These are phyloP conservation scores for Fomitopsis palustris DNA, from an alignment of 1,284 basidiomycete genomes.

Conservation along the genomic window DNA sequence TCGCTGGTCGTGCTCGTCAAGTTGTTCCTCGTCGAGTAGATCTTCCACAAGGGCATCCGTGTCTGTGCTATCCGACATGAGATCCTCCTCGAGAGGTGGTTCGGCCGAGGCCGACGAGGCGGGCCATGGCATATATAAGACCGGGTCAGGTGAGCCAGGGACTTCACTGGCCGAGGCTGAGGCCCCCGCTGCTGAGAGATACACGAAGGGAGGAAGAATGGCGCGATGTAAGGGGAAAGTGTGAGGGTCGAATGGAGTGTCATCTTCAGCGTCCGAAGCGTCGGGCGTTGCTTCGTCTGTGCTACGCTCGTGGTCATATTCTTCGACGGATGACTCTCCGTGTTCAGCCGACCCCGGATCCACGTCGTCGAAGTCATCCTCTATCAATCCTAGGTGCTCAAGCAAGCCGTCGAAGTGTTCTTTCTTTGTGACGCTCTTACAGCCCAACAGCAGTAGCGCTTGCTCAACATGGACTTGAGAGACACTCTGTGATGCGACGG, in stretches of 20 bases:
- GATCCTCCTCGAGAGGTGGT: slow-evolving; percentile 19
- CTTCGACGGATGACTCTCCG: background rate
- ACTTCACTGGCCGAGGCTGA: slow-evolving; percentile 7
- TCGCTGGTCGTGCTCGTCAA: slow-evolving; percentile 39
- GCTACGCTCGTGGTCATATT: background rate
- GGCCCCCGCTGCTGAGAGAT: background rate
- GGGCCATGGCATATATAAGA: slow-evolving; percentile 20
- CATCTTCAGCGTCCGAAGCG: background rate
- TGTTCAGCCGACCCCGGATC: background rate
- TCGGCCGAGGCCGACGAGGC: slow-evolving; percentile 7
- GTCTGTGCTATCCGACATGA: slow-evolving; percentile 40
- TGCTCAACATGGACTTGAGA: slow-evolving; percentile 35
- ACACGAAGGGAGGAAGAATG: slow-evolving; percentile 19
- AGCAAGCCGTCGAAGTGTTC: slow-evolving; percentile 34
- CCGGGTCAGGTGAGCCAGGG: slow-evolving; percentile 1
- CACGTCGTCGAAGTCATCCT: slow-evolving; percentile 13
- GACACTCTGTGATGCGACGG: slow-evolving; percentile 15
- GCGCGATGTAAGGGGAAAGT: slow-evolving; percentile 17
- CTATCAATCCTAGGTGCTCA: slow-evolving; percentile 11
- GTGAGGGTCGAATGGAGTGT: slow-evolving; percentile 13
- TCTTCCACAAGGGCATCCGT: slow-evolving; percentile 40
- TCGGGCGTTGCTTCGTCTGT: slow-evolving; percentile 1
- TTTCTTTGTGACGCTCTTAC: slow-evolving; percentile 24
- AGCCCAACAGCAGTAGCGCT: slow-evolving; percentile 41
- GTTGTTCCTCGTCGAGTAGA: slow-evolving; percentile 42